Conservation (phyloP, 257 asterid genomes). For the Petrea volubilis region DNA sequence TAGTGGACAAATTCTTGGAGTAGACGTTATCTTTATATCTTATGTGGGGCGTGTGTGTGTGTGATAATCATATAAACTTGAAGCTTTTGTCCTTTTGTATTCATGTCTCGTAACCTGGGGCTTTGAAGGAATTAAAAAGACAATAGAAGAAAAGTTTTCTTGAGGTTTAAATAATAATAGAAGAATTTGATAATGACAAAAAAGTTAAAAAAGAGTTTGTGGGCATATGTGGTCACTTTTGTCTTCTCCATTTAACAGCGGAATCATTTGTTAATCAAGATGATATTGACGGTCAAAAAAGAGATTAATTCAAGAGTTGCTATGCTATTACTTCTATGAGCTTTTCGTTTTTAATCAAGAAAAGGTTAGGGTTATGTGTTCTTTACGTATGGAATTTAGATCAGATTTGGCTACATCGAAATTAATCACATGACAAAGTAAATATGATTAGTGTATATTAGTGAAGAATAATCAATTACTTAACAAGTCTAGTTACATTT, state of each 20-base stretch:
- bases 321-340: background rate
- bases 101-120: background rate
- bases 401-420: too few relatives aligned
- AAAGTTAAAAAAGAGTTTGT: background rate
- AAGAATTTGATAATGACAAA: conserved; percentile 1
- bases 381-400: too few relatives aligned
- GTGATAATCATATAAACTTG: background rate
- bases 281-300: conserved; percentile 28
- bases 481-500: too few relatives aligned
- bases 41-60: background rate
- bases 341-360: background rate
- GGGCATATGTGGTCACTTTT: conserved; percentile 21
- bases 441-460: too few relatives aligned
- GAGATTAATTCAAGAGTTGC: conserved; percentile 9
- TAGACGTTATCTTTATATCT: background rate
- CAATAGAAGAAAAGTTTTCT: background rate
- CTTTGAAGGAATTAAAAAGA: background rate
- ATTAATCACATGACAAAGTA: too few relatives aligned
- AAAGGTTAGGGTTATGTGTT: background rate
- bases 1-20: background rate
- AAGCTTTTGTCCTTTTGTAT: background rate
- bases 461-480: too few relatives aligned
- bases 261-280: conserved; percentile 38
- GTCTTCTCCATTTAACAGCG: conserved; percentile 26
- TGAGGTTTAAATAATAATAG: background rate